phyloP scores from a whole-genome alignment of 2,329 filamentous ascomycete species.

The Phialophora tarda region DNA sequence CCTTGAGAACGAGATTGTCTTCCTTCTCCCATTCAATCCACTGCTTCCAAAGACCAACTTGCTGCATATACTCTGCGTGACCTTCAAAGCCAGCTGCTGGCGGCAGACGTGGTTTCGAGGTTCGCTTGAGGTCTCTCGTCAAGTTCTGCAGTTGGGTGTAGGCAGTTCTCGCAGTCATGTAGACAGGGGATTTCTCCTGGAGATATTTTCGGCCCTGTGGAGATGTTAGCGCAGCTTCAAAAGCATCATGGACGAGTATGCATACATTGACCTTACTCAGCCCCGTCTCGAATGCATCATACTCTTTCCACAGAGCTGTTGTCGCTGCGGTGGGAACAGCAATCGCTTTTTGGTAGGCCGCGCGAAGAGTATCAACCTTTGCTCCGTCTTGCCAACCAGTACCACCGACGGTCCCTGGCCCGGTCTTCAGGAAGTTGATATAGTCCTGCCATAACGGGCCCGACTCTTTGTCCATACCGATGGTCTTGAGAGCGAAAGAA shows the following conservation, averaged over 20 bases:
- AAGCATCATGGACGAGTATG: constrained; percentile 29
- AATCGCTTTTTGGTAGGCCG: constrained; percentile 89
- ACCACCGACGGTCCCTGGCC: constrained; percentile 83
- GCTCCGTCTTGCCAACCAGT: constrained; percentile 94
- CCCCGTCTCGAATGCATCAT: constrained; percentile 93
- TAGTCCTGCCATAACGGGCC: constrained; percentile 94
- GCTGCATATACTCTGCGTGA: constrained; percentile 78
- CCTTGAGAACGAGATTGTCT: constrained; percentile 83
- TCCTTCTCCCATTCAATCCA: constrained; percentile 97
- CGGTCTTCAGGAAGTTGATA: constrained; percentile 87
- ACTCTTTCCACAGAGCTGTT: constrained; percentile 92
- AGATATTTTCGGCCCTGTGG: constrained; percentile 88
- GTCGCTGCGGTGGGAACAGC: constrained; percentile 83
- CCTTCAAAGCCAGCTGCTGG: constrained; percentile 86
- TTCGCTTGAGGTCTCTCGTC: constrained; percentile 74
- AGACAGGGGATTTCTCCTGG: constrained; percentile 87
- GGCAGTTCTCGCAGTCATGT: constrained; percentile 94
- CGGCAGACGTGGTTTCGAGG: constrained; percentile 78
- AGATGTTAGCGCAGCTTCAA: constrained; percentile 26
- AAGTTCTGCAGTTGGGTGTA: constrained; percentile 91
- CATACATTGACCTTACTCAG: constrained; percentile 88
- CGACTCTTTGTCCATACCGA: constrained; percentile 89
- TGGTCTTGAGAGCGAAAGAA: constrained; percentile 86
- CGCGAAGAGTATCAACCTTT: constrained; percentile 93
- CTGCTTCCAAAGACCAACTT: constrained; percentile 86